Evolutionary conservation across 2,329 filamentous ascomycete species (phyloP).

Genomic region (Exophiala bonariae): DNA sequence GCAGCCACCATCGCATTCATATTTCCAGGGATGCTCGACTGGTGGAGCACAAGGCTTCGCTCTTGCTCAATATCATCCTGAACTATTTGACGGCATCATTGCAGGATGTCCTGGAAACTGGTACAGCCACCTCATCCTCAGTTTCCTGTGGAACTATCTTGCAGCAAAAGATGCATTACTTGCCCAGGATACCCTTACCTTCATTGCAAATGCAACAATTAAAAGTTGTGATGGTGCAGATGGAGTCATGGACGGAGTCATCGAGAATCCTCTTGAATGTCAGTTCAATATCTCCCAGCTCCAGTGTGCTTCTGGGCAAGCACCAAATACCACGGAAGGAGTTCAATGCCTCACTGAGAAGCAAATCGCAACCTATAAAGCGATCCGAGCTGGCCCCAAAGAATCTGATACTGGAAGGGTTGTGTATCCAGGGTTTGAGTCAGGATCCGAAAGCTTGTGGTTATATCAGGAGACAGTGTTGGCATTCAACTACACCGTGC

Average conservation of each 20-base stretch:
- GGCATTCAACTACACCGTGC: too few relatives aligned
- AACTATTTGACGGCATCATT: conserved; percentile 28
- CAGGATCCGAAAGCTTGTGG: conserved; percentile 43
- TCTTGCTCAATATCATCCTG: conserved; percentile 33
- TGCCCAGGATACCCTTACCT: too few relatives aligned
- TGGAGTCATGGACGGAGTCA: conserved; percentile 27
- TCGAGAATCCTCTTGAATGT: conserved; percentile 17
- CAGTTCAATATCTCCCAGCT: conserved; percentile 6
- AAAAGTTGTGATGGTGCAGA: conserved; percentile 30
- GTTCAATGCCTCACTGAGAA: conserved; percentile 27
- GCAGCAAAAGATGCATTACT: too few relatives aligned
- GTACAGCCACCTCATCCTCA: not conserved
- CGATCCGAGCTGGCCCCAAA: conserved; percentile 27
- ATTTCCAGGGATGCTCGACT: conserved; percentile 60
- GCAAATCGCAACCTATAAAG: too few relatives aligned
- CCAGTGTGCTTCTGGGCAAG: conserved; percentile 25
- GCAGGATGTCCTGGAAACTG: conserved; percentile 25
- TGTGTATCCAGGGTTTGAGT: conserved; percentile 43
- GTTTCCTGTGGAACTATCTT: too few relatives aligned
- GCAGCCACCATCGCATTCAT: conserved; percentile 31
- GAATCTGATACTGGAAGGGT: conserved; percentile 24
- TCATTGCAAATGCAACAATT: conserved; percentile 16
- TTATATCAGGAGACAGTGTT: conserved; percentile 33
- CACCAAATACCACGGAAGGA: conserved; percentile 31
- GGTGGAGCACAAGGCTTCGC: conserved; percentile 61